Base-by-base conservation (phyloP, 202 grass and related monocot species). In the Hordeum pubiflorum region DNA sequence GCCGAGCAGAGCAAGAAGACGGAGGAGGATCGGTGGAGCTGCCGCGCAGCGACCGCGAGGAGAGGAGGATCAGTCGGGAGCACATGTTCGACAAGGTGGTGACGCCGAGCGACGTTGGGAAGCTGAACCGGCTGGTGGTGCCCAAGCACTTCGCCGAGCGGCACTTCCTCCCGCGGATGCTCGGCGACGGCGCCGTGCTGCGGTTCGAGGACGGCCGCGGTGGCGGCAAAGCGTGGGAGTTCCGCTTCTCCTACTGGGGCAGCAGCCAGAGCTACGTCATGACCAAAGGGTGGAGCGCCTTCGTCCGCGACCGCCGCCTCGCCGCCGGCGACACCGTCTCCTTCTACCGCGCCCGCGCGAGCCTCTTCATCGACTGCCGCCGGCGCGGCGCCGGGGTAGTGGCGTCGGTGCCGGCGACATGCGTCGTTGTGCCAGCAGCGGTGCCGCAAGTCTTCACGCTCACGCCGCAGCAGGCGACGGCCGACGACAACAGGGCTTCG, bases 31-130 rank as follows among this genome's bases (percentile, higher is more conserved):
- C 37, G 37, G 5, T 17, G 0, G 58, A 17, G 46, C 14, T 52
- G 15, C 0, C 40, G 2, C 10, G 3, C 58, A 3, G 58, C 58
- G 23, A 10, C 10, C 23, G 11, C 7, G 10, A 31, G 22, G 4
- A 7, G 10, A 10, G 24, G 61, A 12, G 27, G 61, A 43, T 43
- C 29, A 29, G 9, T 29, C 61, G 61, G 61, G 61, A 73, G 69
- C 69, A 73, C 69, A 32, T 73, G 43, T 73, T 73, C 8, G 69
- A 73, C 69, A 73, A 73, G 26, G 24, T 31, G 24, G 69, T 73
- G 69, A 73, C 69, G 43, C 69, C 69, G 43, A 67, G 63, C 63
- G 63, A 67, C 63, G 63, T 67, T 9, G 63, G 63, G 9, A 67
- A 67, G 63, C 34, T 67, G 18, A 67, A 67, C 63, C 22, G 69